Conservation (phyloP, 495 filamentous ascomycete genomes). For the Tirmania nivea region DNA sequence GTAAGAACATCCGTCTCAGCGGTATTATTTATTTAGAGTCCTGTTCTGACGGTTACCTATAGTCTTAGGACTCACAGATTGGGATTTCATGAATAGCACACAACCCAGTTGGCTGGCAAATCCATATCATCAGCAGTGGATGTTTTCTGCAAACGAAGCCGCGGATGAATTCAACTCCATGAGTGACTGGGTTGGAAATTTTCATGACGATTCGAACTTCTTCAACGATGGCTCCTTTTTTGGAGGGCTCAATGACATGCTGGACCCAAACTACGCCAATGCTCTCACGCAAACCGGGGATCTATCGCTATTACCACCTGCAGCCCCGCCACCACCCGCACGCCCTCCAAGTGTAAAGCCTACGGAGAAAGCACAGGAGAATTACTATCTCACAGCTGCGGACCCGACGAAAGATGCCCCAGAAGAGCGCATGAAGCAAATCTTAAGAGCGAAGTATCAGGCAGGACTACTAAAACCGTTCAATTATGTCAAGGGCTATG, state of each 20-base stretch:
- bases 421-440: conserved; percentile 84
- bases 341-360: conserved; percentile 37
- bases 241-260: background rate
- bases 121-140: conserved; percentile 68
- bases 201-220: conserved; percentile 47
- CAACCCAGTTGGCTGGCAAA: conserved; percentile 16
- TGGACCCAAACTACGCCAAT: conserved; percentile 8
- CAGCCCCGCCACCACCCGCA: background rate
- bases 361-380: conserved; percentile 65
- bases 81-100: conserved; percentile 28
- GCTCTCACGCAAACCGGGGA: conserved; percentile 9
- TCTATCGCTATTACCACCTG: conserved; percentile 2
- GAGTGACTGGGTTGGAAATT: conserved; percentile 78
- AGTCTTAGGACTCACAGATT: conserved; percentile 47
- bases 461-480: conserved; percentile 87
- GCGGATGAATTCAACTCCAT: conserved; percentile 89
- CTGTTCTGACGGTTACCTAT: background rate
- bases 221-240: conserved; percentile 7
- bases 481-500: conserved; percentile 94
- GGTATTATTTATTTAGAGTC: background rate
- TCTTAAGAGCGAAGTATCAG: conserved; percentile 85
- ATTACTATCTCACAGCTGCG: conserved; percentile 87
- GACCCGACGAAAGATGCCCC: conserved; percentile 85
- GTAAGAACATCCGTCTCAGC: conserved; percentile 34
- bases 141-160: conserved; percentile 86